These are phyloP conservation scores for Phlebiopsis flavidoalba DNA, from an alignment of 768 basidiomycete species.

Conservation along the genomic window DNA sequence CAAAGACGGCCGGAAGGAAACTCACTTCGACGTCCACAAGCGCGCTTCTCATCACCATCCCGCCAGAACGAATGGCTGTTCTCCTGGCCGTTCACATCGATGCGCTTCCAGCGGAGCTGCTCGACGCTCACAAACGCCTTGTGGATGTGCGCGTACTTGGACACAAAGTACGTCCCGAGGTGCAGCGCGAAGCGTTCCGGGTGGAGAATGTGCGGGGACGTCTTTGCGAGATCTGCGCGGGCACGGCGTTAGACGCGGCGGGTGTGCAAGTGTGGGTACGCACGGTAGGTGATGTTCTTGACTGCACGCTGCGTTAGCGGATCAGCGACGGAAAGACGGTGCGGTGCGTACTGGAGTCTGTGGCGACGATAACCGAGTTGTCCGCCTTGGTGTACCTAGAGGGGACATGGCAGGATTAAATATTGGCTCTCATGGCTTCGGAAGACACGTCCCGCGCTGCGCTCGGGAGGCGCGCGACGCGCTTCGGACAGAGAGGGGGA, in stretches of 20 bases:
- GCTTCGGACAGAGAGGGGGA: neutral
- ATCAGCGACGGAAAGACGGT: too few relatives aligned
- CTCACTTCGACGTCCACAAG: conserved; percentile 31
- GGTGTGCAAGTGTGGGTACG: neutral
- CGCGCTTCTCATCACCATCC: conserved; percentile 88
- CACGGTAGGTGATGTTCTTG: conserved; percentile 36
- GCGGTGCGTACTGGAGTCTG: conserved; percentile 72
- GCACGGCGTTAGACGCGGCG: neutral
- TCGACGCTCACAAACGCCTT: conserved; percentile 70
- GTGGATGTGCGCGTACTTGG: conserved; percentile 71
- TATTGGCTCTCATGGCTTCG: neutral
- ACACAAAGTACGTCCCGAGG: conserved; percentile 76
- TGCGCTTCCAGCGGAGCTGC: conserved; percentile 81
- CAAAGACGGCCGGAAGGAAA: neutral
- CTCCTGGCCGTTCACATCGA: conserved; percentile 40
- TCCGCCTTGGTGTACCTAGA: conserved; percentile 82
- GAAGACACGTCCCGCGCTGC: neutral
- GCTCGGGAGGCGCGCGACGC: neutral
- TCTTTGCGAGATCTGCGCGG: conserved; percentile 71
- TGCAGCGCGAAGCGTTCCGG: conserved; percentile 88
- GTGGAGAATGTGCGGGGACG: conserved; percentile 78
- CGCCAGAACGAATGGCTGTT: conserved; percentile 83
- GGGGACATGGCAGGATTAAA: neutral
- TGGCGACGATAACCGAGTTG: conserved; percentile 85
- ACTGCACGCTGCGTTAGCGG: conserved; percentile 22